phyloP scores from a whole-genome alignment of 495 filamentous ascomycete genomes.

The Daldinia childiae region DNA sequence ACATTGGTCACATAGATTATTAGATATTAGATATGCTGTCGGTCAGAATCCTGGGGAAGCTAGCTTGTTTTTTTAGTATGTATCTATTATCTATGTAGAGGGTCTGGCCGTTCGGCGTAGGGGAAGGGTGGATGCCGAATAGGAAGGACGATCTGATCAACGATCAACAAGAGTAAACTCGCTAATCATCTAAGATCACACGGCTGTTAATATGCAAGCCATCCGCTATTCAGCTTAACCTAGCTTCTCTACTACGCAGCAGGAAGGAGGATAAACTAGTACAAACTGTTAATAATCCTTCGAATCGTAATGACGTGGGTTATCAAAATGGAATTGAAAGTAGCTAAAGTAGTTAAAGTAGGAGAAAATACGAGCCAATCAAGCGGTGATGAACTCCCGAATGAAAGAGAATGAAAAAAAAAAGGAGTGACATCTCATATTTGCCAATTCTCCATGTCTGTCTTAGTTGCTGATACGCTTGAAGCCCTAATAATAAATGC shows the following conservation, averaged over 20 bases:
- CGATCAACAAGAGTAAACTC: slow-evolving; percentile 30
- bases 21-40: not conserved
- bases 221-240: slow-evolving; percentile 2
- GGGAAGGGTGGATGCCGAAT: slow-evolving; percentile 12
- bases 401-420: slow-evolving; percentile 11
- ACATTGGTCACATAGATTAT: not conserved
- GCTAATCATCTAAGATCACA: slow-evolving; percentile 24
- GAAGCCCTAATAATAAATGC: slow-evolving; percentile 20
- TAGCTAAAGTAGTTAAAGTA: slow-evolving; percentile 1
- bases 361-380: slow-evolving; percentile 32
- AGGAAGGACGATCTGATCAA: slow-evolving; percentile 36
- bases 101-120: slow-evolving; percentile 5
- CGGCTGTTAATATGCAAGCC: slow-evolving; percentile 24
- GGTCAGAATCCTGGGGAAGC: slow-evolving; percentile 24
- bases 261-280: slow-evolving; percentile 10
- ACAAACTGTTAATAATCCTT: slow-evolving; percentile 27
- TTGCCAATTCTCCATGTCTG: slow-evolving; percentile 10
- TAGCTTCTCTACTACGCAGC: slow-evolving; percentile 3
- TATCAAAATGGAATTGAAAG: slow-evolving; percentile 18
- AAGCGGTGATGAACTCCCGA: slow-evolving; percentile 12
- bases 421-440: slow-evolving; percentile 18
- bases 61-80: not conserved
- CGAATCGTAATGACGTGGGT: slow-evolving; percentile 35
- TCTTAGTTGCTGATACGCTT: slow-evolving; percentile 31
- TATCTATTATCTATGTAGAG: too few species aligned